A percentile compares a stretch with the other conserved stretches of the same genome.
phyloP scores from a whole-genome alignment of 305 asterid genomes.

The Rubia tinctorum region DNA sequence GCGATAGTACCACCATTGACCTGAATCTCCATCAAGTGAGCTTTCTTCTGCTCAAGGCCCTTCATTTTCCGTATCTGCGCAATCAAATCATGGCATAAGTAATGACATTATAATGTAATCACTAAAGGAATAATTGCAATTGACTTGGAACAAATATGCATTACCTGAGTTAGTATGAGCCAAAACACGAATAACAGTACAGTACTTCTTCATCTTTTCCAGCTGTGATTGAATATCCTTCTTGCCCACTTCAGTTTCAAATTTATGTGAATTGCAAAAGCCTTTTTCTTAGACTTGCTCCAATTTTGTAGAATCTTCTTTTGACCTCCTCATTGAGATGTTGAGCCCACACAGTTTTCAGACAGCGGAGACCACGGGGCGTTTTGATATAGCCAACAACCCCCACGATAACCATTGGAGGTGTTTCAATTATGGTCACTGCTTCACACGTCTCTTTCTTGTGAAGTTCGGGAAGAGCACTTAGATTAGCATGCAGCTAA shows the following conservation, averaged over 20 bases:
- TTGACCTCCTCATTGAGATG: constrained; percentile 78
- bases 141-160: not conserved
- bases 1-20: constrained; percentile 84
- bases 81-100: not conserved
- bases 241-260: constrained; percentile 72
- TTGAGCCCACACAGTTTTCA: constrained; percentile 88
- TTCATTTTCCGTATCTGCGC: constrained; percentile 77
- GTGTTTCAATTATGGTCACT: constrained; percentile 75
- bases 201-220: constrained; percentile 72
- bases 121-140: too few relatives aligned
- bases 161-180: constrained; percentile 26
- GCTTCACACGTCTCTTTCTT: constrained; percentile 93
- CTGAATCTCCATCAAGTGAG: constrained; percentile 78
- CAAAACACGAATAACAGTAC: constrained; percentile 63
- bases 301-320: constrained; percentile 88
- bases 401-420: constrained; percentile 81
- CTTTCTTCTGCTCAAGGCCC: constrained; percentile 86
- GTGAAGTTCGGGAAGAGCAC: constrained; percentile 56
- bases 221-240: constrained; percentile 63
- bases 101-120: too few relatives aligned
- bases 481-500: not conserved
- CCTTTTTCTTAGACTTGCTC: constrained; percentile 89
- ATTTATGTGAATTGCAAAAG: constrained; percentile 60
- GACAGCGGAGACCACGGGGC: constrained; percentile 85
- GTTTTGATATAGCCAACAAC: constrained; percentile 86